Conservation (phyloP, 2,329 filamentous ascomycete genomes). For the Stemphylium beticola region DNA sequence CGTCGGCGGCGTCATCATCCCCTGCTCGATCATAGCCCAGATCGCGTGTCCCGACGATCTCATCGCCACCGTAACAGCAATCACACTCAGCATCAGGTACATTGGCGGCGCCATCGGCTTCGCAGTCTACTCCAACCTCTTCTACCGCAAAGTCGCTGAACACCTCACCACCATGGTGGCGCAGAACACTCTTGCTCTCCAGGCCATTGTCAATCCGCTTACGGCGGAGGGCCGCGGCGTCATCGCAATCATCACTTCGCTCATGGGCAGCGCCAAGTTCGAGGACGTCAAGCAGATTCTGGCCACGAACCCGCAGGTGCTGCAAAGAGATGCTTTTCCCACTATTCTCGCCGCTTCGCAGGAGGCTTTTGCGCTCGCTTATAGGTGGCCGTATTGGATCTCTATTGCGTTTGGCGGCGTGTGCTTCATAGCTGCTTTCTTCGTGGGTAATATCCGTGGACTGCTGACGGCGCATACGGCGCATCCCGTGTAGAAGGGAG, state of each 20-base stretch:
- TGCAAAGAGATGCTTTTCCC: slow-evolving; percentile 50
- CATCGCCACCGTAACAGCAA: slow-evolving; percentile 71
- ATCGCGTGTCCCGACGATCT: slow-evolving; percentile 74
- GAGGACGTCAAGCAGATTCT: slow-evolving; percentile 53
- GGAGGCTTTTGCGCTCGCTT: slow-evolving; percentile 63
- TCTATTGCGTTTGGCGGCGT: slow-evolving; percentile 67
- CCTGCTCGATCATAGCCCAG: slow-evolving; percentile 70
- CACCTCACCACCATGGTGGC: slow-evolving; percentile 32
- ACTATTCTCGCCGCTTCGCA: slow-evolving; percentile 61
- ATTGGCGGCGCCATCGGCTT: slow-evolving; percentile 71
- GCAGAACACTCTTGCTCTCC: slow-evolving; percentile 55
- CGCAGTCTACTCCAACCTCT: slow-evolving; percentile 53
- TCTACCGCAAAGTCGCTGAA: slow-evolving; percentile 32
- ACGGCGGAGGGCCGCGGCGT: slow-evolving; percentile 54
- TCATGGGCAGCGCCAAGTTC: slow-evolving; percentile 49
- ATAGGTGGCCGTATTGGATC: slow-evolving; percentile 66
- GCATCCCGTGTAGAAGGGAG: slow-evolving; percentile 7
- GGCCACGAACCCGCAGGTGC: slow-evolving; percentile 51
- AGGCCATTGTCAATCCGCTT: slow-evolving; percentile 52
- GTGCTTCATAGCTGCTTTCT: slow-evolving; percentile 63
- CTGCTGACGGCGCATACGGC: slow-evolving; percentile 29
- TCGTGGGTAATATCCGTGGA: slow-evolving; percentile 62
- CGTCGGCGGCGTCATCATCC: slow-evolving; percentile 71
- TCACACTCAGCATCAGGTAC: slow-evolving; percentile 73
- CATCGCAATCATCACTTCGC: slow-evolving; percentile 51